Conservation (phyloP, 257 asterid genomes). For the Cinchona pubescens region DNA sequence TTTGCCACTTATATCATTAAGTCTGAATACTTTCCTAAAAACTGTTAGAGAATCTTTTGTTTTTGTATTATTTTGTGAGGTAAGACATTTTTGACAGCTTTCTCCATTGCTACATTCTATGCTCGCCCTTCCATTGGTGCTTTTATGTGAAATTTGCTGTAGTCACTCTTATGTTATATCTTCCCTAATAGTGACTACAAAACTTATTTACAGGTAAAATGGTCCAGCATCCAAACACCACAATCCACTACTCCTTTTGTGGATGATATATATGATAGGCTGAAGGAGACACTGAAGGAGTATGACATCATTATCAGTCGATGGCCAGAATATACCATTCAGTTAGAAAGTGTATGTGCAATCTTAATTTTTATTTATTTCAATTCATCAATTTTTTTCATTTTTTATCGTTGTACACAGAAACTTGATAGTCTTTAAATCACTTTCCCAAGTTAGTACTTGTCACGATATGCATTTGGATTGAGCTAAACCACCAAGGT, state of each 20-base stretch:
- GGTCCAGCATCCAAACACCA: conserved; percentile 46
- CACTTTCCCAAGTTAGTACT: background rate
- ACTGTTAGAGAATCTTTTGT: no score
- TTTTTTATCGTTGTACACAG: no score
- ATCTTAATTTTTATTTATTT: background rate
- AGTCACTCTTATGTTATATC: background rate
- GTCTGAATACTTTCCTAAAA: no score
- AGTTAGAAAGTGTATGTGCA: conserved; percentile 65
- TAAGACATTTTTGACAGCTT: no score
- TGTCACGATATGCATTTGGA: background rate
- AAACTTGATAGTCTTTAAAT: background rate
- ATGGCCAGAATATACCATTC: conserved; percentile 89
- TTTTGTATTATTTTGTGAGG: no score
- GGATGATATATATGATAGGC: conserved; percentile 63
- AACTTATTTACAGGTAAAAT: conserved; percentile 50
- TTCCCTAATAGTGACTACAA: background rate
- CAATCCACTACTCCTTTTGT: conserved; percentile 62
- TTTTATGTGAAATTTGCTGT: no score
- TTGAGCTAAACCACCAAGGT: background rate
- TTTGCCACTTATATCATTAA: no score
- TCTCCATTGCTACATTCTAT: background rate
- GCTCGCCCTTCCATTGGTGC: background rate
- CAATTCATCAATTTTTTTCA: no score
- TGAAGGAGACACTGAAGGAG: conserved; percentile 72
- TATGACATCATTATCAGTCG: conserved; percentile 77